A percentile compares a stretch with the other conserved stretches of the same genome.
These are phyloP conservation scores for Acanthamoeba triangularis DNA, from an alignment of 208 protist species.

Conservation along the genomic window DNA sequence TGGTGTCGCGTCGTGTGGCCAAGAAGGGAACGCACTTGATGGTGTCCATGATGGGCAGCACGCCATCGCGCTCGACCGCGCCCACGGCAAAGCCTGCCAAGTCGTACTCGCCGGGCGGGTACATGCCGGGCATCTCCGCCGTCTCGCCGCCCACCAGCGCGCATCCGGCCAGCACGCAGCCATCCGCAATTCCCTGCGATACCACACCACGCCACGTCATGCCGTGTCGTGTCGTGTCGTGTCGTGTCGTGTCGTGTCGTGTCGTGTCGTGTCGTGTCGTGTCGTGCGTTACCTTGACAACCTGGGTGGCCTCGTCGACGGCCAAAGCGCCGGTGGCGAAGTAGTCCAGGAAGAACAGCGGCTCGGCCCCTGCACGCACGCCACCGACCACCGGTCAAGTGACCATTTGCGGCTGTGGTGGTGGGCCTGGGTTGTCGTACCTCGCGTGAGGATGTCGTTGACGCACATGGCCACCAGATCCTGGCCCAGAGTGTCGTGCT, in stretches of 20 bases:
- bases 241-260: not conserved
- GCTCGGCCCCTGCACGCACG: conserved; percentile 87
- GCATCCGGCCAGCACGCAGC: conserved; percentile 87
- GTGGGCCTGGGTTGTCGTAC: not conserved
- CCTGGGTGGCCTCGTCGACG: conserved; percentile 83
- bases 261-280: not conserved
- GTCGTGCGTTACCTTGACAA: conserved; percentile 81
- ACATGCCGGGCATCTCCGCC: conserved; percentile 93
- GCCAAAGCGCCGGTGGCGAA: conserved; percentile 90
- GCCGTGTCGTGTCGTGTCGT: not conserved
- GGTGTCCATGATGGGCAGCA: conserved; percentile 85
- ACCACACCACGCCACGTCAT: not conserved
- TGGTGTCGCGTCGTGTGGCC: too few species aligned
- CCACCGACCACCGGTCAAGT: not conserved
- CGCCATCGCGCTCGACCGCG: conserved; percentile 84
- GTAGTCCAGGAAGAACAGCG: conserved; percentile 93
- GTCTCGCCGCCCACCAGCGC: conserved; percentile 92
- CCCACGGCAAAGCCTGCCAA: conserved; percentile 92
- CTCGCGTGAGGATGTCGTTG: conserved; percentile 91
- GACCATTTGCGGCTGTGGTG: not conserved
- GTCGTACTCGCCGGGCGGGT: conserved; percentile 91
- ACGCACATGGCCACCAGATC: conserved; percentile 93
- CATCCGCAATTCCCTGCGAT: conserved; percentile 86
- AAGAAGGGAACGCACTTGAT: not conserved
- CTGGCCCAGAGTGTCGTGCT: conserved; percentile 90